Conservation (phyloP, 148 eudicot species). For the Euryodendron excelsum region DNA sequence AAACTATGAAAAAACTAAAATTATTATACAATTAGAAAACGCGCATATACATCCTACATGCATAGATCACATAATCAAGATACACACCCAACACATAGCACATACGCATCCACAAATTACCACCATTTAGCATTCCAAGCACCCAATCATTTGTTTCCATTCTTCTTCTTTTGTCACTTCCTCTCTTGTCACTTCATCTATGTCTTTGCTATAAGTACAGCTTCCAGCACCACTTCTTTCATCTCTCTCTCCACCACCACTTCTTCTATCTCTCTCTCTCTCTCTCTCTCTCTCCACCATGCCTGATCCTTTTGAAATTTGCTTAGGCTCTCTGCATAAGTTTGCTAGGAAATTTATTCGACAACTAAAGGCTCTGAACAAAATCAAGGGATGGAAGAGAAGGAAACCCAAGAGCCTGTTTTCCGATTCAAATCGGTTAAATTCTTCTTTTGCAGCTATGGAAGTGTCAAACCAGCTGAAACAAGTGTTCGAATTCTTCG, state of each 20-base stretch:
- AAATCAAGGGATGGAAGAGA: constrained; percentile 5
- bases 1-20: no score
- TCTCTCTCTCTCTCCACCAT: constrained; percentile 11
- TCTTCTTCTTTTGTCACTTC: no score
- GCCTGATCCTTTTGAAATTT: not conserved
- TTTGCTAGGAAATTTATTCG: constrained; percentile 16
- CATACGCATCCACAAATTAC: no score
- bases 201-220: no score
- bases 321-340: constrained; percentile 28
- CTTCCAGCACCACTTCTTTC: not conserved
- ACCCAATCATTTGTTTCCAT: no score
- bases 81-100: no score
- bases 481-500: constrained; percentile 62
- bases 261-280: not conserved
- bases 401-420: constrained; percentile 26
- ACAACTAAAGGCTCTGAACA: constrained; percentile 17
- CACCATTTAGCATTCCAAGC: no score
- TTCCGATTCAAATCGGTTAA: constrained; percentile 8
- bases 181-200: no score
- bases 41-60: no score
- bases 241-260: not conserved
- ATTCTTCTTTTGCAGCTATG: constrained; percentile 42
- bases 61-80: no score
- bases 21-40: no score
- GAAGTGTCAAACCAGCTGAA: constrained; percentile 49